These are phyloP conservation scores for Ophiostoma pallidulum DNA, from an alignment of 2,329 filamentous ascomycete genomes.

Conservation along the genomic window DNA sequence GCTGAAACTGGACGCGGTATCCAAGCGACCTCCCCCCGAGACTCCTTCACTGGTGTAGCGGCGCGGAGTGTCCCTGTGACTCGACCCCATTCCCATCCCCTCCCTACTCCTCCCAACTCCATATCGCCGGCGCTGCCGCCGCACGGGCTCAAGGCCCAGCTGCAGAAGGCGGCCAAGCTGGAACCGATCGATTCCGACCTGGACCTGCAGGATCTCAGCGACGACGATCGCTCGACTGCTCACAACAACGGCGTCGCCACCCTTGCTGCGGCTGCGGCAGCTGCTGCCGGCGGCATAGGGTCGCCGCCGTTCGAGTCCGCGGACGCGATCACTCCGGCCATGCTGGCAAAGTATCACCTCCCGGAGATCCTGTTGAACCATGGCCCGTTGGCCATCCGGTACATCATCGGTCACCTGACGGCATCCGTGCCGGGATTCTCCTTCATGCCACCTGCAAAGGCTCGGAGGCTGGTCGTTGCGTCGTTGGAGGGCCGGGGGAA, in stretches of 20 bases:
- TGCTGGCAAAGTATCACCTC: conserved; percentile 83
- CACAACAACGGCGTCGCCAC: conserved; percentile 7
- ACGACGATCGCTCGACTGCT: conserved; percentile 26
- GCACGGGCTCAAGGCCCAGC: conserved; percentile 64
- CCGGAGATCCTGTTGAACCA: conserved; percentile 83
- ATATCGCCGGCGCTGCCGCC: conserved; percentile 82
- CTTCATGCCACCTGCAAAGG: conserved; percentile 79
- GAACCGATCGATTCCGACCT: conserved; percentile 75
- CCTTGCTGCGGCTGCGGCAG: conserved; percentile 5
- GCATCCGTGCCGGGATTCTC: conserved; percentile 90
- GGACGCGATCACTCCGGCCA: conserved; percentile 71
- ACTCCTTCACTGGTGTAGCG: conserved; percentile 66
- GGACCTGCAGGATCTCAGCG: conserved; percentile 64
- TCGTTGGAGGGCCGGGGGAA: conserved; percentile 70
- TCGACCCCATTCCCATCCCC: conserved; percentile 57
- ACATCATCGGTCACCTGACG: conserved; percentile 90
- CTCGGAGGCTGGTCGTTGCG: conserved; percentile 81
- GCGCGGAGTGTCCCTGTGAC: conserved; percentile 55
- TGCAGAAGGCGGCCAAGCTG: conserved; percentile 45
- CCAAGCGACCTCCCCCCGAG: conserved; percentile 52
- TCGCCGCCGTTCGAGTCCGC: conserved; percentile 56
- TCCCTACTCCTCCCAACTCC: conserved; percentile 90
- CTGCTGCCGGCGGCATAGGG: conserved; percentile 22
- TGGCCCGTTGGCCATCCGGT: conserved; percentile 84
- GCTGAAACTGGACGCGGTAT: conserved; percentile 56